A percentile compares a stretch with the other conserved stretches of the same genome.
These are phyloP conservation scores for Monoraphidium neglectum DNA, from an alignment of 139 green algal genomes.

Conservation along the genomic window DNA sequence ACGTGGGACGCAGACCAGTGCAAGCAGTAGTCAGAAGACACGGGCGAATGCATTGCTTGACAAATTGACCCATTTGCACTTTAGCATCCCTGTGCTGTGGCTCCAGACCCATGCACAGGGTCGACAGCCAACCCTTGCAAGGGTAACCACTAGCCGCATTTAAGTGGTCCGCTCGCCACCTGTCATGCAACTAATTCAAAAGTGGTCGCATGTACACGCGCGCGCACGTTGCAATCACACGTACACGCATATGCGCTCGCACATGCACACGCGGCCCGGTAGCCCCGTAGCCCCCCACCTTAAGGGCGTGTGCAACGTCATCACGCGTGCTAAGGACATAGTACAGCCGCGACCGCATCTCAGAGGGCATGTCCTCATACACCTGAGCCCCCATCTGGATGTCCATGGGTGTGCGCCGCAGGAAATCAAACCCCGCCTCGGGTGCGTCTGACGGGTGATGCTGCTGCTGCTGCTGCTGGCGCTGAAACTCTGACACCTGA, in stretches of 20 bases:
- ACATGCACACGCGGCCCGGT: neutral
- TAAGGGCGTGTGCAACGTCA: constrained; percentile 39
- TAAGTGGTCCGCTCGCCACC: neutral
- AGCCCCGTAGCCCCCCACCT: constrained; percentile 32
- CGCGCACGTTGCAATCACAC: neutral
- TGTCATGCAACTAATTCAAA: neutral
- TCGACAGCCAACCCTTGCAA: too few relatives aligned
- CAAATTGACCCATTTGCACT: too few relatives aligned
- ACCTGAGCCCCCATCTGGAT: constrained; percentile 57
- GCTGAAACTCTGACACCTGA: constrained; percentile 27
- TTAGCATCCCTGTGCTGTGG: too few relatives aligned
- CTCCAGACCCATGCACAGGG: too few relatives aligned
- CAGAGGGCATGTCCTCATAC: constrained; percentile 78
- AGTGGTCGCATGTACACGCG: neutral
- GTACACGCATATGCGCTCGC: neutral
- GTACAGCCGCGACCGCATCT: constrained; percentile 84
- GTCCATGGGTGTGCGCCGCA: constrained; percentile 44
- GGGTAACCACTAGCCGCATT: too few relatives aligned
- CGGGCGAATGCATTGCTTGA: too few relatives aligned
- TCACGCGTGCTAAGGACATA: constrained; percentile 64
- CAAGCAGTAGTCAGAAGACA: too few relatives aligned
- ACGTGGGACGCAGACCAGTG: too few relatives aligned
- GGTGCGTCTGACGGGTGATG: too few relatives aligned
- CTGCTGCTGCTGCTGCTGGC: too few relatives aligned
- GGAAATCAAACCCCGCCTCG: too few relatives aligned